Percentiles rank a stretch among this genome's conserved stretches.
phyloP scores from a whole-genome alignment of 208 protist genomes.

The Trypanosoma scelopori region DNA sequence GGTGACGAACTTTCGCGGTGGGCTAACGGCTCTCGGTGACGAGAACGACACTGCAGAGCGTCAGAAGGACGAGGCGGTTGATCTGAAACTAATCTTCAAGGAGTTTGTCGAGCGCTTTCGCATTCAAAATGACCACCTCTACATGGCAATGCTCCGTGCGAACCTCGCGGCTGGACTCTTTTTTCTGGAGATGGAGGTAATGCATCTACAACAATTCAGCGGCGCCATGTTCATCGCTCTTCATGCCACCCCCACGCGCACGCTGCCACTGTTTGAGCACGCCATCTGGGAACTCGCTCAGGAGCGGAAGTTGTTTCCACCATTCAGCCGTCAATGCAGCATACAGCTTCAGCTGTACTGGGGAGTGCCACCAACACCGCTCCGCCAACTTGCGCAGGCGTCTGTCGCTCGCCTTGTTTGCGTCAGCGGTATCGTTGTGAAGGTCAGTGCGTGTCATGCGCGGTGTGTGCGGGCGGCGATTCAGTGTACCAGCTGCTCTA shows the following conservation, averaged over 20 bases:
- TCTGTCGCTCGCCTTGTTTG: constrained; percentile 79
- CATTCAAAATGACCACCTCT: constrained; percentile 78
- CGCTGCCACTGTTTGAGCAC: constrained; percentile 85
- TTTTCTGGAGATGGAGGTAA: constrained; percentile 88
- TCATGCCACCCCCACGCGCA: constrained; percentile 62
- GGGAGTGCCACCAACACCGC: constrained; percentile 67
- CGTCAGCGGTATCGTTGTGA: constrained; percentile 90
- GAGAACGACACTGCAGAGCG: constrained; percentile 20
- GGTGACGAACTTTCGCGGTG: constrained; percentile 82
- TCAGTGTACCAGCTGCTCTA: constrained; percentile 89
- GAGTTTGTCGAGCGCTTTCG: constrained; percentile 81
- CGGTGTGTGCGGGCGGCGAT: constrained; percentile 84
- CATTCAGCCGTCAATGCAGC: constrained; percentile 53
- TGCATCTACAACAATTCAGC: constrained; percentile 86
- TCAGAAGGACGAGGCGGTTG: constrained; percentile 41
- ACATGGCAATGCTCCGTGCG: constrained; percentile 83
- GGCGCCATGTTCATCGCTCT: constrained; percentile 65
- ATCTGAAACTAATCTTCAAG: constrained; percentile 70
- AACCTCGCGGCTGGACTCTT: constrained; percentile 81
- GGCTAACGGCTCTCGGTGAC: constrained; percentile 22
- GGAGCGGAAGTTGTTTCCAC: constrained; percentile 67
- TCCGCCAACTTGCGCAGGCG: constrained; percentile 82
- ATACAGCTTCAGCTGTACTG: constrained; percentile 92
- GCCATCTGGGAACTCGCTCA: constrained; percentile 77
- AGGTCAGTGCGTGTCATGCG: constrained; percentile 77